Evolutionary conservation across 768 basidiomycete species (phyloP).

Genomic region (Lactarius sp.): DNA sequence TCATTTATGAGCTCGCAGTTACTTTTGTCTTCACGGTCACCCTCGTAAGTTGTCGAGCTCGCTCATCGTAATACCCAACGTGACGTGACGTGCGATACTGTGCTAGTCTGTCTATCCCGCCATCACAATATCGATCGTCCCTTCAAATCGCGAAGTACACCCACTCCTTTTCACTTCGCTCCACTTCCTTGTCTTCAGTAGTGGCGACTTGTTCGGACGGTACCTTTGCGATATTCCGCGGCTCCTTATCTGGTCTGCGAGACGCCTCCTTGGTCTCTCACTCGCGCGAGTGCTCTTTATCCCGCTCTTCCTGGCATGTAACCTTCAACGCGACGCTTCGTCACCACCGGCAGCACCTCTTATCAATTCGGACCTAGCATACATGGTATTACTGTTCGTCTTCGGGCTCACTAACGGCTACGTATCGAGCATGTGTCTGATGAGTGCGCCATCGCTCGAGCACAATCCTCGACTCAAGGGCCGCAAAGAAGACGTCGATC

Average conservation of each 20-base stretch:
- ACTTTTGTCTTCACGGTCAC: constrained; percentile 76
- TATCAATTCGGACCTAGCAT: constrained; percentile 73
- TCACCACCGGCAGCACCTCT: constrained; percentile 31
- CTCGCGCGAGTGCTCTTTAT: constrained; percentile 75
- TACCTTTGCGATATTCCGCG: constrained; percentile 60
- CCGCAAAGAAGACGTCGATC: constrained; percentile 71
- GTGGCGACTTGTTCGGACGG: constrained; percentile 68
- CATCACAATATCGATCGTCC: constrained; percentile 70
- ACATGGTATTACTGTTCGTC: constrained; percentile 63
- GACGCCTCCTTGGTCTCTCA: constrained; percentile 57
- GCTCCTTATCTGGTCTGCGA: constrained; percentile 65
- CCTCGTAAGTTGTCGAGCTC: constrained; percentile 46
- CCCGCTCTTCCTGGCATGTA: constrained; percentile 85
- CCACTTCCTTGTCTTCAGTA: constrained; percentile 73
- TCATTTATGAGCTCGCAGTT: constrained; percentile 64
- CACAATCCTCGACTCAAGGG: constrained; percentile 73
- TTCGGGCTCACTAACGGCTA: constrained; percentile 85
- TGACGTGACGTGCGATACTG: constrained; percentile 17
- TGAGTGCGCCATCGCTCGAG: constrained; percentile 73
- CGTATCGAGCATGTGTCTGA: constrained; percentile 71
- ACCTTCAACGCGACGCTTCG: constrained; percentile 51
- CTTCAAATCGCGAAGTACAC: constrained; percentile 61
- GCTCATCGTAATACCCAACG: neutral
- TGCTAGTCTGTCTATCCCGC: constrained; percentile 80
- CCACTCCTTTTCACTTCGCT: constrained; percentile 78